Evolutionary conservation across 2,329 filamentous ascomycete genomes (phyloP), one percentile per base, ranked within the genome.

Genomic region (Knufia fluminis): DNA sequence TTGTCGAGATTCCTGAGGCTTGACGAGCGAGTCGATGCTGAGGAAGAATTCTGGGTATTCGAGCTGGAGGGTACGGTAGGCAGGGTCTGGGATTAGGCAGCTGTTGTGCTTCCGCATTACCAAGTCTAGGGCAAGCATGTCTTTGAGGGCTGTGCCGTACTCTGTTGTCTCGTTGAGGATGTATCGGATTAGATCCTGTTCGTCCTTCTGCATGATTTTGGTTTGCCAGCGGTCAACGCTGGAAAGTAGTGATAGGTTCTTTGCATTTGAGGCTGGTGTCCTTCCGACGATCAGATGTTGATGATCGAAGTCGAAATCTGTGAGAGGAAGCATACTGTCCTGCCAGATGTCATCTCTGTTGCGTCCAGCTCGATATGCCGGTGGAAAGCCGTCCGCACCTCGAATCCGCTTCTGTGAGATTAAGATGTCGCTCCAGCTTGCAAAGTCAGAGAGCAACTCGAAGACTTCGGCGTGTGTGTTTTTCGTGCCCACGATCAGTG

Each of bases 11-110:
- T 44, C 41, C 10, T 32, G 41, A 28, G 22, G 24, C 22, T 44
- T 26, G 16, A 32, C 41, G 24, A 44, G 41, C 4, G 41, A 32
- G 16, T 44, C 41, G 23, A 28, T 8, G 17, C 22, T 44, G 22
- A 44, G 41, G 41, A 44, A 44, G 41, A 44, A 44, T 16, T 44
- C 41, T 7, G 22, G 4, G 17, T 22, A 44, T n/a, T 44, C 41
- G 8, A 28, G 41, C 10, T 26, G 22, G 8, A 44, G 24, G 17
- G 22, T 19, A 22, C 41, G 41, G 23, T 44, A 44, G 3, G 41
- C 22, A 16, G 41, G 16, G 23, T 44, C 41, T 10, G 41, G 41
- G 14, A 44, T 32, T 8, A 28, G 41, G 16, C 41, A 32, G 22
- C 22, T 19, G 22, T 19, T 28, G 24, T 19, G 16, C 22, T 28